phyloP scores from a whole-genome alignment of 345 rosid species.

The Camelina sativa region DNA sequence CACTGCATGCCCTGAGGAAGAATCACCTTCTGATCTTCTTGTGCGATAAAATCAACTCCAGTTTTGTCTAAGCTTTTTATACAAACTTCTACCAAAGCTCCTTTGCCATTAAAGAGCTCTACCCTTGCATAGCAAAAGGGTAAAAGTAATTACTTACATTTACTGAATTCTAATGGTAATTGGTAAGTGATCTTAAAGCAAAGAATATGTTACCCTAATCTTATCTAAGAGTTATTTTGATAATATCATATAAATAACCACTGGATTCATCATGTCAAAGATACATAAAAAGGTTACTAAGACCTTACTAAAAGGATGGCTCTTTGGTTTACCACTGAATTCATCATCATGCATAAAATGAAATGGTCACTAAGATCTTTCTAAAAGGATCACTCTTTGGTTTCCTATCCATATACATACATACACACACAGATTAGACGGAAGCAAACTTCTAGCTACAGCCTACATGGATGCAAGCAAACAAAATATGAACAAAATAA shows the following conservation, averaged over 20 bases:
- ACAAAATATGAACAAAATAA: neutral
- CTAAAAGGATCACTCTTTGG: neutral
- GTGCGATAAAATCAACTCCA: conserved; percentile 70
- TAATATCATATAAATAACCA: neutral
- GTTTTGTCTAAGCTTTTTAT: conserved; percentile 64
- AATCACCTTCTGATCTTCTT: conserved; percentile 60
- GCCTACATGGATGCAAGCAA: neutral
- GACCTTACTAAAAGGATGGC: conserved; percentile 5
- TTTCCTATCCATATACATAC: neutral
- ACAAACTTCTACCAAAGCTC: conserved; percentile 69
- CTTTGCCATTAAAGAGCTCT: conserved; percentile 95
- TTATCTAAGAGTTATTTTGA: neutral
- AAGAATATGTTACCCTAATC: neutral
- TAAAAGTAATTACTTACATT: conserved; percentile 26
- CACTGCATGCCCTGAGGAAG: conserved; percentile 63
- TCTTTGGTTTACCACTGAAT: neutral
- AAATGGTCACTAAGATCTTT: neutral
- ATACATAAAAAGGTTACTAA: conserved; percentile 18
- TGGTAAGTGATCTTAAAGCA: neutral
- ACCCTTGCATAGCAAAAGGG: conserved; percentile 58
- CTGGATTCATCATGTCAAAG: conserved; percentile 5
- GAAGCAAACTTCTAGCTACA: neutral
- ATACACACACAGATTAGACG: neutral
- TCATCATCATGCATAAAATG: conserved; percentile 22
- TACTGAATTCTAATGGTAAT: neutral